Percentiles rank a stretch among this genome's conserved stretches.
These are phyloP conservation scores for Cyphellophora europaea DNA, from an alignment of 2,329 filamentous ascomycete genomes.

Conservation along the genomic window DNA sequence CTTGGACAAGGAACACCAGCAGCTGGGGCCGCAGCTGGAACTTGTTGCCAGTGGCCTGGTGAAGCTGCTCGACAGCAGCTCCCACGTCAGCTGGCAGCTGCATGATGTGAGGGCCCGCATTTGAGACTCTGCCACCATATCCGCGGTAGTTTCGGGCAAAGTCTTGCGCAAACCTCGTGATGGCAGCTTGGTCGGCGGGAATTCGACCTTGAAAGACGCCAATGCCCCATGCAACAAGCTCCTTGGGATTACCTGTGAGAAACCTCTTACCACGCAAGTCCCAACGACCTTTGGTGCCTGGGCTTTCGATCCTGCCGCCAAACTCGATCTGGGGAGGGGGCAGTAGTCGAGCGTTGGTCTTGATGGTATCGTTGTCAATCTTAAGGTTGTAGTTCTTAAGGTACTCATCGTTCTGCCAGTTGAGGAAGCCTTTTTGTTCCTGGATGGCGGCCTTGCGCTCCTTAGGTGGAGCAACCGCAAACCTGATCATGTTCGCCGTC, in stretches of 20 bases:
- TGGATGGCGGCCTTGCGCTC: constrained; percentile 61
- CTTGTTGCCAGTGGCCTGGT: constrained; percentile 44
- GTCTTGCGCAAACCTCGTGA: constrained; percentile 46
- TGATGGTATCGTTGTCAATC: constrained; percentile 56
- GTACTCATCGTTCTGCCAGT: constrained; percentile 60
- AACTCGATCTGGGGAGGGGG: constrained; percentile 64
- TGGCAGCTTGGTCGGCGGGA: constrained; percentile 31
- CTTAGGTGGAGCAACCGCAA: constrained; percentile 69
- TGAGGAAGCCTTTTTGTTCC: constrained; percentile 55
- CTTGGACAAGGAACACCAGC: constrained; percentile 66
- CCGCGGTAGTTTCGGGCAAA: constrained; percentile 53
- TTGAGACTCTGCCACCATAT: constrained; percentile 51
- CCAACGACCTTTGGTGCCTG: constrained; percentile 68
- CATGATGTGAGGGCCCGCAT: constrained; percentile 37
- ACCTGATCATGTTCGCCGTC: constrained; percentile 84
- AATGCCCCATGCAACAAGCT: constrained; percentile 67
- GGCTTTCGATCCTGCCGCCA: constrained; percentile 42
- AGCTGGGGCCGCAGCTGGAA: constrained; percentile 58
- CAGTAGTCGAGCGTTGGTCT: constrained; percentile 62
- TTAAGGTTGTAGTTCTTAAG: constrained; percentile 65
- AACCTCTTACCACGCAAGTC: constrained; percentile 78
- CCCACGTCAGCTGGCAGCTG: constrained; percentile 35
- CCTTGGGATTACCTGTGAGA: constrained; percentile 49
- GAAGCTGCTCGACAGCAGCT: constrained; percentile 47
- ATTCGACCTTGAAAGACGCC: constrained; percentile 52